Conservation (phyloP, 2,329 filamentous ascomycete genomes). For the Macrophomina pseudophaseolina region DNA sequence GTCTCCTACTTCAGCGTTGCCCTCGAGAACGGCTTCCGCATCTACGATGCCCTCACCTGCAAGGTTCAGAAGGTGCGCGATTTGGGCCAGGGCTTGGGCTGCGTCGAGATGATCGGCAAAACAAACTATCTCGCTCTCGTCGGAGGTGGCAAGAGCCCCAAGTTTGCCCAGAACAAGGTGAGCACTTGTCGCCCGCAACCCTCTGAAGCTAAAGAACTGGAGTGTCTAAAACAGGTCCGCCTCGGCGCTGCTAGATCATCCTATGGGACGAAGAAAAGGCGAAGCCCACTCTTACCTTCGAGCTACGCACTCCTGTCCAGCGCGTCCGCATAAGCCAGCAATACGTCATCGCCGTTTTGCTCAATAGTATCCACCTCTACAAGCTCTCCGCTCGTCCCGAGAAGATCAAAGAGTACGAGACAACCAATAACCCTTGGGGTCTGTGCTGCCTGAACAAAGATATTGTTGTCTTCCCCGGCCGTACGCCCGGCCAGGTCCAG, state of each 20-base stretch:
- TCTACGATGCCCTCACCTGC: constrained; percentile 40
- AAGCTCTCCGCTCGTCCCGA: constrained; percentile 74
- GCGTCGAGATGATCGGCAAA: constrained; percentile 84
- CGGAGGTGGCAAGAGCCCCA: constrained; percentile 83
- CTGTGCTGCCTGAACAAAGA: constrained; percentile 78
- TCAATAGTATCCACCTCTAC: constrained; percentile 83
- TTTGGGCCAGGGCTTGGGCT: constrained; percentile 71
- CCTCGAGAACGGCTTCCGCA: constrained; percentile 80
- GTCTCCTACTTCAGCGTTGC: constrained; percentile 86
- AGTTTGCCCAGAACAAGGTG: constrained; percentile 86
- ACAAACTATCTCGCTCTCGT: constrained; percentile 89
- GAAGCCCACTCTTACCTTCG: constrained; percentile 75
- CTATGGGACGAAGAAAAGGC: constrained; percentile 91
- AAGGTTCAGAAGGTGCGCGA: constrained; percentile 40
- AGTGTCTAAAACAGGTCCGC: constrained; percentile 9
- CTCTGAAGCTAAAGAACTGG: constrained; percentile 22
- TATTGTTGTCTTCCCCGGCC: constrained; percentile 82
- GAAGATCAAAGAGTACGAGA: constrained; percentile 78
- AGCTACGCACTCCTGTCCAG: constrained; percentile 79
- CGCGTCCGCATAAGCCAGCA: constrained; percentile 78
- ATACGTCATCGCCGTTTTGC: constrained; percentile 78
- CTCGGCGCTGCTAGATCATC: constrained; percentile 62
- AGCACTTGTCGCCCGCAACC: not conserved
- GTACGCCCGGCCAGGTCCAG: constrained; percentile 86
- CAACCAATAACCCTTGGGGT: constrained; percentile 80